Conservation (phyloP, 2,329 filamentous ascomycete genomes). For the Keithomyces neogunnii region DNA sequence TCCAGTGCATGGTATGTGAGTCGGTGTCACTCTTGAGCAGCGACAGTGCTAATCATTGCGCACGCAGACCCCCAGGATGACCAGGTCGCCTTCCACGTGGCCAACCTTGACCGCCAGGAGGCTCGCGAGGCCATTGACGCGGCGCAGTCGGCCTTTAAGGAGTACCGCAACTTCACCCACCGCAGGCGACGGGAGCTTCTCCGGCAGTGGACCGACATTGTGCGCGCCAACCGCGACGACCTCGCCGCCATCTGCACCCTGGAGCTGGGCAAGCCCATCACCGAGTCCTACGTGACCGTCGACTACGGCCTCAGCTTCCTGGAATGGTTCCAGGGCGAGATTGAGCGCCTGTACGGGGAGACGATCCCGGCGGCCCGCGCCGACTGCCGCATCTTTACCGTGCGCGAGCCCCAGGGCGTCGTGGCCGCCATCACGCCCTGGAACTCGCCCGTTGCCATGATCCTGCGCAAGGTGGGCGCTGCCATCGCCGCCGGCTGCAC, state of each 20-base stretch:
- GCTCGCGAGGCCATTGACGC: conserved; percentile 27
- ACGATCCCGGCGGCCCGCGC: conserved; percentile 49
- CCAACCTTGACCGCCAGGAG: conserved; percentile 14
- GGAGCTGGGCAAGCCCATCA: conserved; percentile 49
- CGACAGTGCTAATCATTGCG: too few species aligned
- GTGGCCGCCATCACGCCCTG: conserved; percentile 28
- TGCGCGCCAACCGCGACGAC: conserved; percentile 25
- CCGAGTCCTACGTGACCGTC: conserved; percentile 44
- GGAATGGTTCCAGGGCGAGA: conserved; percentile 48
- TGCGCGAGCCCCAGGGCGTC: conserved; percentile 44
- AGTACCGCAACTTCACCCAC: conserved; percentile 27
- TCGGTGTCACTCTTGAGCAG: too few species aligned
- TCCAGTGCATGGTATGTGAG: too few species aligned
- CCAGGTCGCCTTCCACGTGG: too few species aligned
- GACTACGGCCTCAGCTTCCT: conserved; percentile 45
- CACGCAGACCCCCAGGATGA: too few species aligned
- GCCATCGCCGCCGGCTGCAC: conserved; percentile 66
- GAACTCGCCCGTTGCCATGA: conserved; percentile 53
- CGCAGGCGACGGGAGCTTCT: conserved; percentile 25
- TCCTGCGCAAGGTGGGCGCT: conserved; percentile 36
- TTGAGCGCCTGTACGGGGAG: conserved; percentile 48
- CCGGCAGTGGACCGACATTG: conserved; percentile 25
- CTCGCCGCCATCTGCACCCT: conserved; percentile 29
- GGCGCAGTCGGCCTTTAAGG: conserved; percentile 25
- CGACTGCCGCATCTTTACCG: conserved; percentile 52